Base-by-base conservation (phyloP, 2,329 filamentous ascomycete species). In the Microdochium trichocladiopsis region DNA sequence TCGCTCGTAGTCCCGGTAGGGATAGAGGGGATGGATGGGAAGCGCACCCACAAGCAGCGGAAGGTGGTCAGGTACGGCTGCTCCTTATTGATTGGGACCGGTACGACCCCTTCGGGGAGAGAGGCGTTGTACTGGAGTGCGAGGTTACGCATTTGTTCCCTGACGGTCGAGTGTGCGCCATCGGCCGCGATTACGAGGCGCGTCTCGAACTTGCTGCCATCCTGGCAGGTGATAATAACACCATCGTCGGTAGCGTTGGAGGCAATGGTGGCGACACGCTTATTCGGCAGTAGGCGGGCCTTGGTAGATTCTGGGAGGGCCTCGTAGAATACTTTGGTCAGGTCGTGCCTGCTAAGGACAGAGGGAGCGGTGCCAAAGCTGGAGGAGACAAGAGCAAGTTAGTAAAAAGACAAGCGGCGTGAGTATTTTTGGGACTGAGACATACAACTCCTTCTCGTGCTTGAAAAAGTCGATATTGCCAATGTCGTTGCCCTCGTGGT, bases 181-280 rank as follows among this genome's bases (percentile, higher is more conserved):
- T 76, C 73, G 12, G 71, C 69, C 9, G 72, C 73, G 21, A 74
- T 60, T 4, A 72, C 52, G 18, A 76, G 56, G 53, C 69, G 61
- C 0, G 68, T 72, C 0, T 55, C 22, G 53, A 67, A 66, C 1
- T 56, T 48, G 0, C 60, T 60, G 4, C 69, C 69, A 52, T 73
- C 69, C 2, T 55, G 58, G 31, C 66, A 68, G 11, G 55, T 55
- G 10, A 71, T 66, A 2, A 52, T 55, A 1, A 67, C 66, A 2
- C 61, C 62, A 12, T 58, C 51, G 10, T 55, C 50, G 2, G 55
- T 53, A 3, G 60, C 52, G 18, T 37, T 37, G 4, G 33, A 37
- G 6, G 57, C 51, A 52, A 62, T 61, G 11, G 57, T 52, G 23
- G 52, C 49, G 1, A 69, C 53, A 25, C 60, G 60, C 49, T 63